Evolutionary conservation across 2,329 filamentous ascomycete genomes (phyloP).

Genomic region (Blumeriella jaapii): DNA sequence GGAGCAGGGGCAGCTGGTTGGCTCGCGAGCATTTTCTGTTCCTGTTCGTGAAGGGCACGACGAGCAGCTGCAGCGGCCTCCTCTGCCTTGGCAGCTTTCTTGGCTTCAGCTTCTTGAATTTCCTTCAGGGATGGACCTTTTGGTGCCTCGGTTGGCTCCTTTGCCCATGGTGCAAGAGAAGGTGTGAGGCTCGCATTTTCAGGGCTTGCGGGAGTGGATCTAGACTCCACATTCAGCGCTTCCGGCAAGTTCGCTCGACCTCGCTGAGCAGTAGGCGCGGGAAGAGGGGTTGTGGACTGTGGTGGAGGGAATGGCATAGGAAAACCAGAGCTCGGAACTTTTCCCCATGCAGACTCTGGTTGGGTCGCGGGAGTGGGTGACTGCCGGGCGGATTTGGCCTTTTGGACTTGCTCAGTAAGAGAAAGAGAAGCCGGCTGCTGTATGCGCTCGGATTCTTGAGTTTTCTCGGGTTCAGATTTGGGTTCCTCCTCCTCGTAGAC

Average conservation of each 20-base stretch:
- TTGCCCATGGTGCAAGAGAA: constrained; percentile 89
- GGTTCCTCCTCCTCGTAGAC: constrained; percentile 5
- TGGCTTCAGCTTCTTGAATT: constrained; percentile 91
- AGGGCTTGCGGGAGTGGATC: constrained; percentile 71
- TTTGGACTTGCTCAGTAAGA: constrained; percentile 74
- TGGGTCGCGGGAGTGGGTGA: constrained; percentile 36
- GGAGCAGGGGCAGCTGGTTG: constrained; percentile 54
- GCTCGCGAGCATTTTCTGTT: constrained; percentile 43
- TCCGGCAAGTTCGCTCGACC: constrained; percentile 77
- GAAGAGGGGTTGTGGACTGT: constrained; percentile 68
- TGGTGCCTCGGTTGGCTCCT: constrained; percentile 61
- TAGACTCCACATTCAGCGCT: constrained; percentile 46
- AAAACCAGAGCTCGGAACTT: constrained; percentile 47
- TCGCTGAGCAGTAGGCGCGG: constrained; percentile 80
- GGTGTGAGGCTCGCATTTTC: constrained; percentile 43
- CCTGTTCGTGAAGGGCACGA: constrained; percentile 69
- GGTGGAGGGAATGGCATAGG: constrained; percentile 65
- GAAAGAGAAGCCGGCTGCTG: constrained; percentile 45
- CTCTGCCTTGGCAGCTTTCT: constrained; percentile 81
- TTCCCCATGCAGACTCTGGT: constrained; percentile 43
- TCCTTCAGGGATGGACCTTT: constrained; percentile 90
- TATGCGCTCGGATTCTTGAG: constrained; percentile 1
- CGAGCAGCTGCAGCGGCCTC: constrained; percentile 68
- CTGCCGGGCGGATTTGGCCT: constrained; percentile 52
- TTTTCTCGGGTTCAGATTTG: not conserved